Conservation (phyloP, 306 rosid species). For the Trichosanthes cucumerina region DNA sequence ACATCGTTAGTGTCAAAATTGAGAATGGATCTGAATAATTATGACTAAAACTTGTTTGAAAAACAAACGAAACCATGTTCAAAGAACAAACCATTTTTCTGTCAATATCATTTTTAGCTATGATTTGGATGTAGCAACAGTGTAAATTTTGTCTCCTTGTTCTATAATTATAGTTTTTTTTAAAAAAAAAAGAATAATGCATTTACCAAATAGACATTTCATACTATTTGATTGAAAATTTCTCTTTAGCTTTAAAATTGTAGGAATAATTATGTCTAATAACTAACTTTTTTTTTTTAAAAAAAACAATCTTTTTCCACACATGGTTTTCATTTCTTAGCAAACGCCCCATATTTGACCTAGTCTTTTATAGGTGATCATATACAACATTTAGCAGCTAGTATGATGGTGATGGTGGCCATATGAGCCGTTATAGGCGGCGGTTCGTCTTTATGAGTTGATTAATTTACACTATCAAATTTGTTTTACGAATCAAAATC, state of each 20-base stretch:
- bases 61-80: background rate
- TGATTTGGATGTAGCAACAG: background rate
- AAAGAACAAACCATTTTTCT: background rate
- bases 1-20: background rate
- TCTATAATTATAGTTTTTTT: background rate
- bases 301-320: background rate
- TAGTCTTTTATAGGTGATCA: no score
- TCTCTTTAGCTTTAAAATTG: no score
- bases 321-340: background rate
- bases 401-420: background rate
- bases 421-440: background rate
- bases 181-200: background rate
- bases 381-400: background rate
- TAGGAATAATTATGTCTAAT: no score
- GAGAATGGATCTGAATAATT: background rate
- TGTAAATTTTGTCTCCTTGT: background rate
- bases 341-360: background rate
- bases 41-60: background rate
- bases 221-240: background rate
- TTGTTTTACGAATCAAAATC: background rate
- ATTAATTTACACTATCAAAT: background rate
- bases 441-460: background rate
- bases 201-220: background rate
- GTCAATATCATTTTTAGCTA: background rate
- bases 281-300: no score